Base-by-base conservation (phyloP, 176 grass and related monocot species). In the Areca catechu region DNA sequence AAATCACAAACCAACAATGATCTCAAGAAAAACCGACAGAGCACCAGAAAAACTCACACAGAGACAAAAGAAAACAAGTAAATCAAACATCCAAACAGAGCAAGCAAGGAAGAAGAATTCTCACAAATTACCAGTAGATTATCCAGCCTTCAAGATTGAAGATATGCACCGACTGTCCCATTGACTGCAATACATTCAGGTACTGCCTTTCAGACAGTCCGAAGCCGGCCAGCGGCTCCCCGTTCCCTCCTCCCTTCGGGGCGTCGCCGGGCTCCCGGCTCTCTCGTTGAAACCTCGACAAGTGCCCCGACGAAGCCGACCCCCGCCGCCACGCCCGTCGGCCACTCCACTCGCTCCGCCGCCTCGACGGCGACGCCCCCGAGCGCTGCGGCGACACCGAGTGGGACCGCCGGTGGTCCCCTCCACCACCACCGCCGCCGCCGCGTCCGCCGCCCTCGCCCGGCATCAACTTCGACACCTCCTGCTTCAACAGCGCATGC, bases 91-190 rank as follows among this genome's bases (percentile, higher is more conserved):
- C 19, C 4, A 65, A 74, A 20, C 58, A 28, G 73, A 6, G 23
- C 23, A 53, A 65, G 59, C 22, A 25, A 29, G 27, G 27, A 7
- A 21, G 16, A 15, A 86, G 61, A 51, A 71, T 16, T 22, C n/a
- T 16, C 19, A 64, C 19, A 64, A 58, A 73, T 77, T 50, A 91
- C 92, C 94, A 99, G 76, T 85, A 99, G 61, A 93, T 93, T 70
- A 99, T 99, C 66, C 76, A 69, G 16, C 88, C 81, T 25, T 93
- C 73, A 29, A 93, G 84, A 70, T 99, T 82, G 22, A 99, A 76
- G 70, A 99, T 79, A 65, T 99, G 76, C 29, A 99, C 88, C 15
- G 88, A 85, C 61, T 99, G 88, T 59, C 88, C 94, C 76, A 99
- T 67, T 52, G 81, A 83, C 25, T 93, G 78, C 20, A 99, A 60